phyloP scores from a whole-genome alignment of 768 basidiomycete species.

The Auriculariales sp. region DNA sequence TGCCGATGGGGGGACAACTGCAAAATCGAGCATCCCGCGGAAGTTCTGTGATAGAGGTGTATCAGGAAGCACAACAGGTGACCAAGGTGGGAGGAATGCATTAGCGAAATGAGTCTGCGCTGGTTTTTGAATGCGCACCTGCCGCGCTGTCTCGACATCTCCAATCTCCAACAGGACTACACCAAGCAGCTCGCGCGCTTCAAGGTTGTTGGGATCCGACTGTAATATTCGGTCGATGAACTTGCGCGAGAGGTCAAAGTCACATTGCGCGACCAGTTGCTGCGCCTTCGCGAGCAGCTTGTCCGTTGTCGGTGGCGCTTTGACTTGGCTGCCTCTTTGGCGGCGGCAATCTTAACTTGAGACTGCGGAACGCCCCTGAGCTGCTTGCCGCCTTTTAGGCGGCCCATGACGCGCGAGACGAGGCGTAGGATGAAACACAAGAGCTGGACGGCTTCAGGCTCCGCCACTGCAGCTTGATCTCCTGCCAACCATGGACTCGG shows the following conservation, averaged over 20 bases:
- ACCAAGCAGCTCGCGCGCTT: constrained; percentile 71
- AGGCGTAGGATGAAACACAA: too few species aligned
- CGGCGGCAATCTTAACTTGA: background rate
- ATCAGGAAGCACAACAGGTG: too few species aligned
- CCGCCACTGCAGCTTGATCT: too few species aligned
- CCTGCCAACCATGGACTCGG: too few species aligned
- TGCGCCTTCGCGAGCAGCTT: constrained; percentile 66
- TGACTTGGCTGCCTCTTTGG: background rate
- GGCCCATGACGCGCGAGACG: background rate
- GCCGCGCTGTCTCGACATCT: constrained; percentile 54
- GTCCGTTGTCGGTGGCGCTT: constrained; percentile 28
- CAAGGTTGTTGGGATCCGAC: constrained; percentile 42
- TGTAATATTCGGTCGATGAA: constrained; percentile 59
- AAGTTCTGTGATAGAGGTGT: constrained; percentile 36
- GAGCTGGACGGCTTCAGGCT: too few species aligned
- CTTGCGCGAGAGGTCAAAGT: constrained; percentile 65
- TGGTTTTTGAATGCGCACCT: constrained; percentile 26
- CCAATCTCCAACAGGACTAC: constrained; percentile 68
- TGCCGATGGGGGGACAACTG: constrained; percentile 56
- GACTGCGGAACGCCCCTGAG: background rate
- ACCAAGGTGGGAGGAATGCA: background rate
- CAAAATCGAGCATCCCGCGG: constrained; percentile 37
- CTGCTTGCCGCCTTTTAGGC: background rate
- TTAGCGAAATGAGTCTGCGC: background rate
- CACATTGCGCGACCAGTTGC: constrained; percentile 66